These are phyloP conservation scores for Claviceps arundinis DNA, from an alignment of 2,329 filamentous ascomycete genomes.

Conservation along the genomic window DNA sequence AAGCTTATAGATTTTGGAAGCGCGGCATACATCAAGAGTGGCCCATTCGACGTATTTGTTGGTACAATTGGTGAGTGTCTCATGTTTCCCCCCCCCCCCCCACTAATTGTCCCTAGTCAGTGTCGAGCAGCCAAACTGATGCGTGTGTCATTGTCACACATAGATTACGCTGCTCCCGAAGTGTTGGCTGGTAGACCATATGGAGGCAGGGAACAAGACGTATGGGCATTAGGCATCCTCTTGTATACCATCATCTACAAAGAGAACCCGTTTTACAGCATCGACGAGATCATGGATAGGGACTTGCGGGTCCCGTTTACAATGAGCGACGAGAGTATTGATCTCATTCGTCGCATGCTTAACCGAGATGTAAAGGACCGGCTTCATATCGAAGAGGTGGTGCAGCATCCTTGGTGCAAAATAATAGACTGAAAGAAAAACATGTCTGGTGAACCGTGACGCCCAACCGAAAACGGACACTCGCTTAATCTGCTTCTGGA, in stretches of 20 bases:
- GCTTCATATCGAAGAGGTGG: constrained; percentile 75
- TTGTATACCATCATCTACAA: constrained; percentile 99
- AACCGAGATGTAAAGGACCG: constrained; percentile 75
- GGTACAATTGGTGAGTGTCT: constrained; percentile 81
- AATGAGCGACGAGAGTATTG: constrained; percentile 83
- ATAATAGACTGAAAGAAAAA: background rate
- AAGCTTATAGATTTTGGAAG: constrained; percentile 98
- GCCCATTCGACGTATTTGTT: constrained; percentile 97
- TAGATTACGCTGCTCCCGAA: constrained; percentile 97
- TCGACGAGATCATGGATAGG: constrained; percentile 98
- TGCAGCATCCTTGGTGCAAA: constrained; percentile 73
- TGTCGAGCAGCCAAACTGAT: background rate
- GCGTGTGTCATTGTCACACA: background rate
- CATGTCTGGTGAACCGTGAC: background rate
- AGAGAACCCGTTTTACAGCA: constrained; percentile 97
- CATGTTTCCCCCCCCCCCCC: background rate
- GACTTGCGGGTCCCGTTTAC: constrained; percentile 82
- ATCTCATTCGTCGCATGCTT: constrained; percentile 83
- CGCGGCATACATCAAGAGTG: constrained; percentile 95
- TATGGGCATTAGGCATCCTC: constrained; percentile 93
- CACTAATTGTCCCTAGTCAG: background rate
- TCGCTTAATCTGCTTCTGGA: background rate
- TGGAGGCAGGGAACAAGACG: constrained; percentile 90
- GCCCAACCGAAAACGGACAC: background rate
- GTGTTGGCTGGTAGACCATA: constrained; percentile 87